A percentile compares a stretch with the other conserved stretches of the same genome.
These are phyloP conservation scores for Hyaloscypha bicolor DNA, from an alignment of 495 filamentous ascomycete species.

Conservation along the genomic window DNA sequence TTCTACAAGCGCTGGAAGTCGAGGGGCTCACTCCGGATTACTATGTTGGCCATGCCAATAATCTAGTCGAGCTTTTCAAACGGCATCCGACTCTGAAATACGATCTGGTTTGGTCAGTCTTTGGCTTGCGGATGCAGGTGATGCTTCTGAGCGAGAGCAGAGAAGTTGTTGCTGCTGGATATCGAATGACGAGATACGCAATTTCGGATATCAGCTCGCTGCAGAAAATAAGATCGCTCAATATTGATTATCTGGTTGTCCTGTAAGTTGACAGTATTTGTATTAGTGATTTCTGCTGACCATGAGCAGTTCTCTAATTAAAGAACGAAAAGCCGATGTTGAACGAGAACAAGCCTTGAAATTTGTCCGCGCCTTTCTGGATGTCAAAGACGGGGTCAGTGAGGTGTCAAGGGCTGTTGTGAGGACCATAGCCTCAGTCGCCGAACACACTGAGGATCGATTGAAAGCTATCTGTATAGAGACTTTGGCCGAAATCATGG, in stretches of 20 bases:
- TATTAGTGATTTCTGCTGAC: slow-evolving; percentile 8
- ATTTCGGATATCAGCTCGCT: slow-evolving; percentile 90
- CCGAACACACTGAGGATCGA: slow-evolving; percentile 86
- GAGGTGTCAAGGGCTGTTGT: slow-evolving; percentile 88
- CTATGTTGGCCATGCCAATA: slow-evolving; percentile 91
- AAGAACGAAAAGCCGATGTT: slow-evolving; percentile 92
- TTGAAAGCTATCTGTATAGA: slow-evolving; percentile 86
- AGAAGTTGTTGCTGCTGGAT: slow-evolving; percentile 93
- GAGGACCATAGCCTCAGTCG: slow-evolving; percentile 84
- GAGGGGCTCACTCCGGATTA: slow-evolving; percentile 89
- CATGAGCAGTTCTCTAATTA: slow-evolving; percentile 72
- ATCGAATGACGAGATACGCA: slow-evolving; percentile 89
- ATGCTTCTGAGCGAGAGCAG: slow-evolving; percentile 95
- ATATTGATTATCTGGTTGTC: slow-evolving; percentile 91
- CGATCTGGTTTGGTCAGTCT: slow-evolving; percentile 92
- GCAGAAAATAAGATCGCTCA: slow-evolving; percentile 79
- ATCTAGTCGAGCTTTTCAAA: slow-evolving; percentile 88
- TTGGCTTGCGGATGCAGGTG: slow-evolving; percentile 88
- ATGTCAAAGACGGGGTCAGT: slow-evolving; percentile 88
- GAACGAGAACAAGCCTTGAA: slow-evolving; percentile 97
- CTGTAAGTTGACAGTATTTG: slow-evolving; percentile 44
- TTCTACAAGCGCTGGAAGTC: slow-evolving; percentile 82
- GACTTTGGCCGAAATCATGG: slow-evolving; percentile 87
- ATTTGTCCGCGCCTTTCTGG: slow-evolving; percentile 92
- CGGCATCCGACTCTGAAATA: slow-evolving; percentile 91